Evolutionary conservation across 495 filamentous ascomycete species (phyloP), one percentile per base, ranked within the genome.

Genomic region (Penicillium mononematosum): DNA sequence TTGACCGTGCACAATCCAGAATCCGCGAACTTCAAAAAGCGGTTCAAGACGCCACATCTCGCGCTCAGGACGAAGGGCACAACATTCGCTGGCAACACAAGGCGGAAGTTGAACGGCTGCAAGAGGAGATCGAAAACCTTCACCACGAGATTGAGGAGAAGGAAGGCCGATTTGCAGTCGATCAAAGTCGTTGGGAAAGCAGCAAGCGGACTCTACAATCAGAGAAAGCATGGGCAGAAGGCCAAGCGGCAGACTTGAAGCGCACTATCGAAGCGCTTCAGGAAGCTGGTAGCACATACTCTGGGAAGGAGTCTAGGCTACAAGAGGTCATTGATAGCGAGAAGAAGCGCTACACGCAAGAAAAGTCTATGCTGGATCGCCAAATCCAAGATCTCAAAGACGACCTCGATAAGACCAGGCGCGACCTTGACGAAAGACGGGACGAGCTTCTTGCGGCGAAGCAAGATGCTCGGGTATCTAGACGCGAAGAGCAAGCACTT

Each of bases 81-180:
- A 78, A 81, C 27, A 68, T 87, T 36, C 75, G 74, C 45, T 59
- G 69, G 53, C 82, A 91, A 65, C 86, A 85, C 63, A 81, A 84
- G 45, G 76, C 78, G 10, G 86, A 89, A 59, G 75, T 87, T 39
- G 82, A 85, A 17, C 78, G 77, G 20, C 71, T 90, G 5, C 81
- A 83, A 54, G 83, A 87, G 52, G 81, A 90, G 51, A 81, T 90
- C 31, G 84, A 89, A 29, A 76, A 84, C 55, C 79, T 91, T 10
- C 81, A 86, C 39, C 83, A 83, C 34, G 85, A 90, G 53, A 78
- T 91, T n/a, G 82, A 87, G 59, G 87, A 90, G 59, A 86, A 88
- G 53, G 85, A 90, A 63, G 84, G 83, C 31, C 77, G 85, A 22
- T 84, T 87, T 70, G 83, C 86, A 31, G 80, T 86, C 56, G 85